Conservation (phyloP, 441 rosid species). For the Euphorbia neoarborescens region DNA sequence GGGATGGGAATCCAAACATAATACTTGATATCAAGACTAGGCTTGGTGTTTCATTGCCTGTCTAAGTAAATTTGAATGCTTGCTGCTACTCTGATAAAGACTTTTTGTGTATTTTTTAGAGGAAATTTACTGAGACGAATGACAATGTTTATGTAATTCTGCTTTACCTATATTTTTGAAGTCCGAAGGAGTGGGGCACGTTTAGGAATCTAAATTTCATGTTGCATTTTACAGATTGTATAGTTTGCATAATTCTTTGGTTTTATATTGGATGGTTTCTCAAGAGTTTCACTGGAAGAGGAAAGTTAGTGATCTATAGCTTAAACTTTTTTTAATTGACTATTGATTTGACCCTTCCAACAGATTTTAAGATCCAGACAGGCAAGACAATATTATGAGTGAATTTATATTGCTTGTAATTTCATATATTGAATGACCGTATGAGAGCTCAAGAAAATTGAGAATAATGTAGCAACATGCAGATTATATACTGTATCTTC, state of each 20-base stretch:
- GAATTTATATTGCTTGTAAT: neutral
- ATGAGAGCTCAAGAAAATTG: neutral
- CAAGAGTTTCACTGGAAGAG: neutral
- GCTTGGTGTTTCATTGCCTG: slow-evolving; percentile 73
- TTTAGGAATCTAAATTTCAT: neutral
- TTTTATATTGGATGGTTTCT: neutral
- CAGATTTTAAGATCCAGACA: neutral
- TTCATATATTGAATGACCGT: neutral
- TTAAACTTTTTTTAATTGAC: neutral
- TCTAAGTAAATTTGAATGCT: slow-evolving; percentile 50
- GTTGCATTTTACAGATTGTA: neutral
- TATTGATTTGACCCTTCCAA: too few relatives aligned
- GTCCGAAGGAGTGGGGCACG: neutral
- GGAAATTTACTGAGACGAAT: neutral
- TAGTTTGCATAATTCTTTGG: neutral
- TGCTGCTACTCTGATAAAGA: neutral
- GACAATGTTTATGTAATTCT: neutral
- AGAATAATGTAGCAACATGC: neutral
- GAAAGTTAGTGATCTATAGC: neutral
- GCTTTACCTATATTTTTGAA: neutral
- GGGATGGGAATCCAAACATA: slow-evolving; percentile 90
- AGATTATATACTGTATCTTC: neutral
- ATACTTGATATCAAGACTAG: slow-evolving; percentile 68
- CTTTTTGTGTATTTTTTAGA: neutral
- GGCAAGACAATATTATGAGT: neutral